phyloP scores from a whole-genome alignment of 2,329 filamentous ascomycete genomes.

The Aspergillus pseudotamarii region DNA sequence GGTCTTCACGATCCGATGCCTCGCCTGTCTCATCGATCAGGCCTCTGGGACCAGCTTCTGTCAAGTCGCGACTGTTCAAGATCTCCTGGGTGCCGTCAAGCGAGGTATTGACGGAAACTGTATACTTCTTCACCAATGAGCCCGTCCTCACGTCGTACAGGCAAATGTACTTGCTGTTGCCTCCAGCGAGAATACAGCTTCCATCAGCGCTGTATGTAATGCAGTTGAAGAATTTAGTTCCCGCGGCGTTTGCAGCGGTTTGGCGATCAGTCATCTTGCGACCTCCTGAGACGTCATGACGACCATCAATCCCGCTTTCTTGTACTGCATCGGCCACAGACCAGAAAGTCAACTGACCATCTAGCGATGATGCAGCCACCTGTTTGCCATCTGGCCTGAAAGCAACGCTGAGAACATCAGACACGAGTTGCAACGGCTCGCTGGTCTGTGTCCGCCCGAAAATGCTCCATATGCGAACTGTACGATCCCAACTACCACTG shows the following conservation, averaged over 20 bases:
- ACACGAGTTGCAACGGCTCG: constrained; percentile 87
- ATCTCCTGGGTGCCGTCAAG: constrained; percentile 96
- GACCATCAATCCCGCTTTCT: constrained; percentile 81
- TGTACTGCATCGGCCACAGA: constrained; percentile 85
- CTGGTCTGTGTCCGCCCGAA: constrained; percentile 93
- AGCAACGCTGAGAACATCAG: constrained; percentile 84
- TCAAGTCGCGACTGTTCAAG: constrained; percentile 87
- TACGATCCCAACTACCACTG: constrained; percentile 95
- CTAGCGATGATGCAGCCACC: constrained; percentile 86
- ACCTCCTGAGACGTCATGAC: constrained; percentile 89
- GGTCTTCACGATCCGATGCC: constrained; percentile 83
- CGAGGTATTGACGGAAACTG: constrained; percentile 93
- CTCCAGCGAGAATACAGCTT: constrained; percentile 83
- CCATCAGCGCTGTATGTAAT: constrained; percentile 93
- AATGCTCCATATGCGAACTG: constrained; percentile 93
- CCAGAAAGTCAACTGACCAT: constrained; percentile 96
- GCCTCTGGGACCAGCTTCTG: constrained; percentile 81
- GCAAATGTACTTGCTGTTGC: constrained; percentile 98
- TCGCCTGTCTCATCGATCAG: constrained; percentile 89
- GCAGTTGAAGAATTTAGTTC: constrained; percentile 86
- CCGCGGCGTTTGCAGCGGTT: constrained; percentile 86
- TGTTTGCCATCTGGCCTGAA: constrained; percentile 90
- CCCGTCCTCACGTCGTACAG: constrained; percentile 93
- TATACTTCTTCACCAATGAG: constrained; percentile 90
- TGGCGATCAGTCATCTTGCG: constrained; percentile 84